Evolutionary conservation across 148 eudicot genomes (phyloP).

Genomic region (Spergularia bocconei): DNA sequence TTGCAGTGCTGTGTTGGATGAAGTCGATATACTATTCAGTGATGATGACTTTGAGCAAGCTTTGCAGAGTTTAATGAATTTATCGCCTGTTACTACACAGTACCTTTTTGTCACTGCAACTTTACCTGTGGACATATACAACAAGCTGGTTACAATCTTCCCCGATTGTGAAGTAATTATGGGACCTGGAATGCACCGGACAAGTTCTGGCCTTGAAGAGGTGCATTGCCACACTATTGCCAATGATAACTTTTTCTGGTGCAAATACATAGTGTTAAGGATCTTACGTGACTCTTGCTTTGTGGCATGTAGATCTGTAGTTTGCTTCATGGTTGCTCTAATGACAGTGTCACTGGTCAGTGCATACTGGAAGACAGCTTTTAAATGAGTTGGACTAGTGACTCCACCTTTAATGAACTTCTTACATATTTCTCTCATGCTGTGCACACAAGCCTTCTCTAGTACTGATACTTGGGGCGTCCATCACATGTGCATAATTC

Average conservation of each 20-base stretch:
- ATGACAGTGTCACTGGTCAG: background rate
- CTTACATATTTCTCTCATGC: background rate
- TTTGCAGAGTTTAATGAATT: conserved; percentile 59
- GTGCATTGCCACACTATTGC: conserved; percentile 35
- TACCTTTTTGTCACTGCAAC: conserved; percentile 98
- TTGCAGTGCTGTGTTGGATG: conserved; percentile 87
- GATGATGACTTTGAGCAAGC: conserved; percentile 86
- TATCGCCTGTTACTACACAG: conserved; percentile 69
- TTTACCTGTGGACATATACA: conserved; percentile 73
- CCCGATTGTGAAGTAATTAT: conserved; percentile 89
- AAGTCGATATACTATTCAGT: conserved; percentile 86
- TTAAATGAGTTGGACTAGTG: background rate
- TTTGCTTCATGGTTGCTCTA: background rate
- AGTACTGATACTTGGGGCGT: background rate
- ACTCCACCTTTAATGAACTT: background rate
- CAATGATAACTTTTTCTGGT: conserved; percentile 3
- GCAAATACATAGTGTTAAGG: background rate
- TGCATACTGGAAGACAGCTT: background rate
- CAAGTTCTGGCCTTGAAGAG: conserved; percentile 93
- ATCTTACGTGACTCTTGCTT: background rate
- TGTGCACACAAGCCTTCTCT: background rate
- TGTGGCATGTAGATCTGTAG: background rate
- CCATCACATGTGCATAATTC: background rate
- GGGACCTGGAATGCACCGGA: conserved; percentile 97
- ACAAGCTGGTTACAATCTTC: conserved; percentile 78